Percentiles rank a stretch among this genome's conserved stretches.
Evolutionary conservation across 2,329 filamentous ascomycete genomes (phyloP).

Genomic region (Fusarium brevicatenulatum): DNA sequence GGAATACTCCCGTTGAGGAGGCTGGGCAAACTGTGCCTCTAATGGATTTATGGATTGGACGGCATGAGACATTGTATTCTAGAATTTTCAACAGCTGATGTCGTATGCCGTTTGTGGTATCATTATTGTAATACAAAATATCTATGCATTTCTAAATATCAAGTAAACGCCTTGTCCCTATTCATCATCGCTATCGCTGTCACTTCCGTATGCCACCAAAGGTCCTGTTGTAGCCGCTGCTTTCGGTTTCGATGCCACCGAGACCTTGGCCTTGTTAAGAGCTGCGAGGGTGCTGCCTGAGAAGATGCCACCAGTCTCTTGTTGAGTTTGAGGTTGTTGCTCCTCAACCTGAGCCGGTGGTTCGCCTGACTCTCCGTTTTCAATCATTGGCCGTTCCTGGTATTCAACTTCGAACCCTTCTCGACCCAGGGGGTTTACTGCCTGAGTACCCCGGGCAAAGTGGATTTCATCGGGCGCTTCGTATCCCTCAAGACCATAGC

Average conservation of each 20-base stretch:
- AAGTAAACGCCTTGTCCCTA: slow-evolving; percentile 47
- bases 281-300: slow-evolving; percentile 85
- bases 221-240: slow-evolving; percentile 70
- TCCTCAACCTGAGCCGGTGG: slow-evolving; percentile 47
- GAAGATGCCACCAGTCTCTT: slow-evolving; percentile 72
- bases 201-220: slow-evolving; percentile 89
- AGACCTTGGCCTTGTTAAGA: slow-evolving; percentile 68
- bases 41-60: slow-evolving; percentile 84
- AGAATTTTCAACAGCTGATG: slow-evolving; percentile 83
- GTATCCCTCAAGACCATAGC: slow-evolving; percentile 89
- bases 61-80: slow-evolving; percentile 85
- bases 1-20: slow-evolving; percentile 67
- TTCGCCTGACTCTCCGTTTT: slow-evolving; percentile 62
- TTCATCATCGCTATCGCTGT: slow-evolving; percentile 84
- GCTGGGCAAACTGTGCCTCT: slow-evolving; percentile 80
- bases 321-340: slow-evolving; percentile 51
- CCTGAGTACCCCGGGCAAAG: slow-evolving; percentile 81
- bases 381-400: slow-evolving; percentile 67
- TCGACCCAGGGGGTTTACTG: slow-evolving; percentile 68
- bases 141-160: slow-evolving; percentile 39
- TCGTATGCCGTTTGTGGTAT: slow-evolving; percentile 42
- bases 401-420: slow-evolving; percentile 72
- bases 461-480: slow-evolving; percentile 95
- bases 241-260: slow-evolving; percentile 65
- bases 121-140: slow-evolving; percentile 44